Conservation (phyloP, 371 early-diverging fungal species). For the Rhizomucor pusillus region DNA sequence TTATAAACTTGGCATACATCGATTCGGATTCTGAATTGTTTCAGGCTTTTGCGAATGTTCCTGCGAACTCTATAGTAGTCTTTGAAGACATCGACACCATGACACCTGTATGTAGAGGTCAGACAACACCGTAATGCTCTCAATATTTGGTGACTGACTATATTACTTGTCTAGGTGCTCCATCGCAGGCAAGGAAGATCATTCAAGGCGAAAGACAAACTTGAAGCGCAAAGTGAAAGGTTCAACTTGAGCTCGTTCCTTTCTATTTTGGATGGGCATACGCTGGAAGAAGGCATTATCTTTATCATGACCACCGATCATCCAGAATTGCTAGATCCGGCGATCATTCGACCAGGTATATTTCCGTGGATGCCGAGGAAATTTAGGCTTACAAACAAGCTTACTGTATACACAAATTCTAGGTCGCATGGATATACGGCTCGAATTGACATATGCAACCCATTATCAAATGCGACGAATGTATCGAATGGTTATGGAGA, state of each 20-base stretch:
- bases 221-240: not conserved
- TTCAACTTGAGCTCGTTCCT: slow-evolving; percentile 77
- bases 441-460: slow-evolving; percentile 64
- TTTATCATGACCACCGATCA: slow-evolving; percentile 91
- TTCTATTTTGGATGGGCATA: slow-evolving; percentile 83
- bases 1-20: slow-evolving; percentile 68
- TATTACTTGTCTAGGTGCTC: not conserved
- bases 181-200: slow-evolving; percentile 1
- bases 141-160: slow-evolving; percentile 9
- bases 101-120: slow-evolving; percentile 28
- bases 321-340: slow-evolving; percentile 80
- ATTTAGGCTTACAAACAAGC: too few species aligned
- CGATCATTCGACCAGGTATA: slow-evolving; percentile 75
- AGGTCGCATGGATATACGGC: slow-evolving; percentile 80
- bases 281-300: slow-evolving; percentile 68
- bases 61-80: slow-evolving; percentile 77
- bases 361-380: not conserved
- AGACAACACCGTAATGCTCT: not conserved
- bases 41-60: slow-evolving; percentile 64
- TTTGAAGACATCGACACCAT: slow-evolving; percentile 88
- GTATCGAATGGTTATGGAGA: slow-evolving; percentile 44
- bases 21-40: slow-evolving; percentile 62
- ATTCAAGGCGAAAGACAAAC: not conserved
- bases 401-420: not conserved
- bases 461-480: slow-evolving; percentile 58